Evolutionary conservation across 495 filamentous ascomycete species (phyloP), one percentile per base, ranked within the genome.

Genomic region (Penicillium argentinense): DNA sequence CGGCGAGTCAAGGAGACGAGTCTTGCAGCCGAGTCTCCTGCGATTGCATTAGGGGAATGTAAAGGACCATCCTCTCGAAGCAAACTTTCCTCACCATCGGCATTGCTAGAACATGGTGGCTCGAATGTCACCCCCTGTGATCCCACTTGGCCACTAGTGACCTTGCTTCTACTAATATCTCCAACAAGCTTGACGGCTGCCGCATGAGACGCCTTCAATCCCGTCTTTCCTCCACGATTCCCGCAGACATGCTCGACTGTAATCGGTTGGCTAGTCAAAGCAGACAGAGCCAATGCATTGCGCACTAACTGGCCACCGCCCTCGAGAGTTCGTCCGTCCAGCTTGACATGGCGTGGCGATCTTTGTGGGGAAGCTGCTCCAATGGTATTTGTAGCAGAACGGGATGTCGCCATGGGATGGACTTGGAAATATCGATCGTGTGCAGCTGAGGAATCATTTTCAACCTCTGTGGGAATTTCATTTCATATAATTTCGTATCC

Each of bases 261-360:
- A 36, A 95, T 71, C 5, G 88, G 80, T 6, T 68, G 74, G 4
- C 73, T 66, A 6, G 83, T 85, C 5, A 95, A 70, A 0, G 86
- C 80, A 0, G 88, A 82, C 1, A 95, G 66, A 8, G 77, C 79
- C 23, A 87, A 64, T 1, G 87, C 87, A 32, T 88, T 75, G 34
- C 90, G 80, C 22, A 93, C 76, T 1, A 96, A 71, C 62, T 96
- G 89, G 7, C 89, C 90, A 23, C 89, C 90, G 27, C 90, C 89
- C 70, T 95, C 90, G 9, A 91, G 87, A 1, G 80, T 87, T 33
- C 77, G 65, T 25, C 87, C 88, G 51, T 89, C 85, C 5, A 91
- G 63, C 36, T 58, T 57, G 32, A 81, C 42, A 16, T 58, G 62
- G 21, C 29, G 39, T 9, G 28, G 25, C 14, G 42, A 29, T 54